Percentiles rank a stretch among this genome's conserved stretches.
phyloP scores from a whole-genome alignment of 306 rosid genomes.

The Pyrus pyrifolia region DNA sequence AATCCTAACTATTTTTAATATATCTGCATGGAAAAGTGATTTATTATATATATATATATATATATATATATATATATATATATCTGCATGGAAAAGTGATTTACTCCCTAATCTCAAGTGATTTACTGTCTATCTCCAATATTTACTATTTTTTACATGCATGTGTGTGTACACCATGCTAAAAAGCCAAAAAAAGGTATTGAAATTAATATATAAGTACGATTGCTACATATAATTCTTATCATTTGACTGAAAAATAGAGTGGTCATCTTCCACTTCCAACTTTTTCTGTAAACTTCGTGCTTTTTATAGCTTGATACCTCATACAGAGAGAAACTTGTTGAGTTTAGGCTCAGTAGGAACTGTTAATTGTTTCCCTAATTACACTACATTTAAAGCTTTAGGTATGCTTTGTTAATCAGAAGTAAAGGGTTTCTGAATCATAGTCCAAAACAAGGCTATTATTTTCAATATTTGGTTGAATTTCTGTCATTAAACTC shows the following conservation, averaged over 20 bases:
- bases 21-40: too few relatives aligned
- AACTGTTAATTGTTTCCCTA: background rate
- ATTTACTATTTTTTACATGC: too few relatives aligned
- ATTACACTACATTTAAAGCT: background rate
- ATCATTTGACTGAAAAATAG: background rate
- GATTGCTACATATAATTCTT: background rate
- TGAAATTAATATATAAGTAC: background rate
- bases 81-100: too few relatives aligned
- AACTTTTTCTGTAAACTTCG: background rate
- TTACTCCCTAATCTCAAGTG: too few relatives aligned
- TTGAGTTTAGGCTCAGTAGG: background rate
- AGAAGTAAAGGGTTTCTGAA: background rate
- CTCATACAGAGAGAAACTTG: background rate
- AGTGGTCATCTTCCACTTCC: background rate
- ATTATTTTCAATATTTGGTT: background rate
- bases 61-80: too few relatives aligned
- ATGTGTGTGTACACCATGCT: too few relatives aligned
- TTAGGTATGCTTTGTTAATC: background rate
- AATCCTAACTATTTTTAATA: too few relatives aligned
- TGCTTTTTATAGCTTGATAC: background rate
- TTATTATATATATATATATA: too few relatives aligned
- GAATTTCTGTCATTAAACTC: too few relatives aligned
- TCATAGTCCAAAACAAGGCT: background rate
- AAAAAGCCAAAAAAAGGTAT: background rate
- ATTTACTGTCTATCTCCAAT: too few relatives aligned